phyloP scores from a whole-genome alignment of 257 asterid species.

The Cordia subcordata region DNA sequence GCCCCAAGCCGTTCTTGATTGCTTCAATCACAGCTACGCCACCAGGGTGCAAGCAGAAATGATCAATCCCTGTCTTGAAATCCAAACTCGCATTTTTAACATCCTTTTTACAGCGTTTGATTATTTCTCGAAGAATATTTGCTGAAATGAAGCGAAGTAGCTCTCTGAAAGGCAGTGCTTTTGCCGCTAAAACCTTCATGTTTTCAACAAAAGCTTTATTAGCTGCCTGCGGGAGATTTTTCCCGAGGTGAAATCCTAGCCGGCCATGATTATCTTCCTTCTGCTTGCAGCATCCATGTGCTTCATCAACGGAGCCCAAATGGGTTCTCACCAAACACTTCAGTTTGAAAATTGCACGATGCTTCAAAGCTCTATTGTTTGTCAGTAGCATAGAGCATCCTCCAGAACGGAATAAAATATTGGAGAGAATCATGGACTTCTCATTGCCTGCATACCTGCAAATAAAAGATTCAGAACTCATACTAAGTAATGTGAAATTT shows the following conservation, averaged over 20 bases:
- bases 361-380: constrained; percentile 10
- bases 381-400: constrained; percentile 38
- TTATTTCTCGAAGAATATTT: not conserved
- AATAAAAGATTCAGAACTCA: too few relatives aligned
- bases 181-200: constrained; percentile 21
- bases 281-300: constrained; percentile 29
- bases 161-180: constrained; percentile 25
- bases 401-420: constrained; percentile 31
- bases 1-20: constrained; percentile 33
- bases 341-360: constrained; percentile 19
- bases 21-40: constrained; percentile 64
- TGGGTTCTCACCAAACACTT: constrained; percentile 28
- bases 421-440: constrained; percentile 32
- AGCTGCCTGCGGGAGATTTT: constrained; percentile 17
- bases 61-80: constrained; percentile 41
- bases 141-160: constrained; percentile 3
- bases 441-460: too few relatives aligned
- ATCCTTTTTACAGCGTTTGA: not conserved
- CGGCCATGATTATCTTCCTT: constrained; percentile 24
- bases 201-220: constrained; percentile 16
- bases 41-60: constrained; percentile 65
- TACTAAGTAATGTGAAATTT: too few relatives aligned
- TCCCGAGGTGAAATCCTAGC: constrained; percentile 26
- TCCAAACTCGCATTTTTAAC: constrained; percentile 15
- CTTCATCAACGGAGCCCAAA: constrained; percentile 28